Conservation (phyloP, 2,329 filamentous ascomycete species). For the Davidsoniella neocaledoniae region DNA sequence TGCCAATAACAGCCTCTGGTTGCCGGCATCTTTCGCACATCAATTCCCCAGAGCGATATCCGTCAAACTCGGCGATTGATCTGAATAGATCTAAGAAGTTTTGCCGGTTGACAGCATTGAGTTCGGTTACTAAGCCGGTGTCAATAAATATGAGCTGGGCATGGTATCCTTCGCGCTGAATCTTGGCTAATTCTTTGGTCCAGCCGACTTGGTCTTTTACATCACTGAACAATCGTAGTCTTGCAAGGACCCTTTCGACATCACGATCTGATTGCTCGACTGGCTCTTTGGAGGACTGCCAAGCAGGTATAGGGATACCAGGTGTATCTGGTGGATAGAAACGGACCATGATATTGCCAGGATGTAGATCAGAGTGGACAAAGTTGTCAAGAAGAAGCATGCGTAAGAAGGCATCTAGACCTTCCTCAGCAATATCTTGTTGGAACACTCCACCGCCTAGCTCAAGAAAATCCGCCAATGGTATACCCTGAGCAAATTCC, state of each 20-base stretch:
- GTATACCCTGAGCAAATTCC: slow-evolving; percentile 90
- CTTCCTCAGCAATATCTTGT: slow-evolving; percentile 85
- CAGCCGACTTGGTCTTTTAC: slow-evolving; percentile 50
- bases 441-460: slow-evolving; percentile 87
- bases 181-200: slow-evolving; percentile 53
- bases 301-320: slow-evolving; percentile 27
- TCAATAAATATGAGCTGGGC: slow-evolving; percentile 97
- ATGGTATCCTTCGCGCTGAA: slow-evolving; percentile 76
- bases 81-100: slow-evolving; percentile 97
- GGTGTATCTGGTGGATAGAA: slow-evolving; percentile 77
- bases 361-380: slow-evolving; percentile 88
- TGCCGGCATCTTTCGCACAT: slow-evolving; percentile 95
- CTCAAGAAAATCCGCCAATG: slow-evolving; percentile 74
- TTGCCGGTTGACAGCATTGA: slow-evolving; percentile 67
- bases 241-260: slow-evolving; percentile 70
- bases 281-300: slow-evolving; percentile 23
- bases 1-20: slow-evolving; percentile 73
- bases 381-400: slow-evolving; percentile 98
- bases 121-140: slow-evolving; percentile 83
- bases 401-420: slow-evolving; percentile 83
- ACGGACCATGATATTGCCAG: slow-evolving; percentile 97
- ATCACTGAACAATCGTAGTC: slow-evolving; percentile 55
- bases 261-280: slow-evolving; percentile 47
- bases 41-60: slow-evolving; percentile 81
- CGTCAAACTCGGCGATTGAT: slow-evolving; percentile 89